Evolutionary conservation across 768 basidiomycete species (phyloP), one percentile per base, ranked within the genome.

Genomic region (Trametes elegans): DNA sequence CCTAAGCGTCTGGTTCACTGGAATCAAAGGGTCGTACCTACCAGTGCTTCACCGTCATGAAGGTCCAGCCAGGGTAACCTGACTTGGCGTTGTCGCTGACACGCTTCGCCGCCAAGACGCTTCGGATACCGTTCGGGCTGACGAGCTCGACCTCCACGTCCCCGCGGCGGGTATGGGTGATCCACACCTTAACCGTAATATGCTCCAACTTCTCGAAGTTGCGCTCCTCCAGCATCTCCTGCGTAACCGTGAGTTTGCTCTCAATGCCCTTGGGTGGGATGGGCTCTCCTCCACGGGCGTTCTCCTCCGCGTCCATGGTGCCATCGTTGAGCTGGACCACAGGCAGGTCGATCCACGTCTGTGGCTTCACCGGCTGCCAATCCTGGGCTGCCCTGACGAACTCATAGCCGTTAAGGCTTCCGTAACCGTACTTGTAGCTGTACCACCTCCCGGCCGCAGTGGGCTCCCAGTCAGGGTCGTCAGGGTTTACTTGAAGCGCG

Each of bases 11-110:
- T 32, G 32, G 49, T 24, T 6, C 13, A 31, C 55, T n/a, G 41
- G 18, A 43, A 34, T 53, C 10, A 21, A 60, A 31, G 54, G 34
- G 28, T 16, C 13, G 19, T 7, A 72, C 83, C 69, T 54, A 95
- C 96, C 97, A 99, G 66, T 99, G 97, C 71, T 99, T 99, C 52
- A 98, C 82, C 28, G 84, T 83, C 94, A 98, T 98, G 69, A 99
- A 99, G n/a, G 80, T 87, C 97, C 97, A 99, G 0, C 92, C 95
- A n/a, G 83, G 82, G 68, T 80, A 96, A 8, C 97, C 96, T 8
- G 76, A 78, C 5, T 64, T 68, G 16, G 80, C 85, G 32, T 68
- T 68, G 66, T 99, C 97, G 11, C 76, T 75, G 29, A 75, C 64
- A 58, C 97, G 82, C 53, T 76, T 78, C 18, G 84, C 82, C 19